These are phyloP conservation scores for Erythrobasidium hasegawianum DNA, from an alignment of 1,284 basidiomycete genomes.

Conservation along the genomic window DNA sequence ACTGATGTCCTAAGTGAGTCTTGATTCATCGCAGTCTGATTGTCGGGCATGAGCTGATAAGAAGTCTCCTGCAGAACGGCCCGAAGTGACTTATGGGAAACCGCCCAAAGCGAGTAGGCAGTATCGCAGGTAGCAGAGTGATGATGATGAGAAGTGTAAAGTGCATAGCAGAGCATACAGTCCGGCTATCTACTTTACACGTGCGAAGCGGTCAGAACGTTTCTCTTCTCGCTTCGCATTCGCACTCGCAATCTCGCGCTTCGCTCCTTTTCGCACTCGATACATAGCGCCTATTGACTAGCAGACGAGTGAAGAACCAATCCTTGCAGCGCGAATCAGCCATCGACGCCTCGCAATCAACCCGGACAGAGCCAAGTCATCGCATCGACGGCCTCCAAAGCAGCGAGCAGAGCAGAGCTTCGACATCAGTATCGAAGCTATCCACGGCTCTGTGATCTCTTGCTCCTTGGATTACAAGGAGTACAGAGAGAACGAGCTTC, in stretches of 20 bases:
- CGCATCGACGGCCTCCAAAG: background rate
- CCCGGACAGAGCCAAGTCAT: too few relatives aligned
- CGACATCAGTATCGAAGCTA: background rate
- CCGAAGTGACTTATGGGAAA: conserved; percentile 65
- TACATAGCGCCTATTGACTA: too few relatives aligned
- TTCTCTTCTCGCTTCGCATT: background rate
- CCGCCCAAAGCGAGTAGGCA: conserved; percentile 59
- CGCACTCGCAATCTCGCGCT: background rate
- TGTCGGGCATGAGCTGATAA: background rate
- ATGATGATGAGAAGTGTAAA: background rate
- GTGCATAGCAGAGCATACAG: background rate
- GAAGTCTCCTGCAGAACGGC: conserved; percentile 54
- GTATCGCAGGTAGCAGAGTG: background rate
- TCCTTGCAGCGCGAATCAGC: too few relatives aligned
- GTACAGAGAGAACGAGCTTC: conserved; percentile 7
- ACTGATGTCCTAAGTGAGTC: conserved; percentile 63
- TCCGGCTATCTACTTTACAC: too few relatives aligned
- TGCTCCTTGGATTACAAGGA: too few relatives aligned
- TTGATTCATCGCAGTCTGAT: too few relatives aligned
- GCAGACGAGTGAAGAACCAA: too few relatives aligned
- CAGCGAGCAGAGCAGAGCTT: conserved; percentile 11
- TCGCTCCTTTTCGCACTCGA: conserved; percentile 3
- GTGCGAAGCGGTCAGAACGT: background rate
- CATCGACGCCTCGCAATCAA: too few relatives aligned
- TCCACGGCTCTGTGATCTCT: background rate